Evolutionary conservation across 2,329 filamentous ascomycete species (phyloP).

Genomic region (Falciphora oryzae): DNA sequence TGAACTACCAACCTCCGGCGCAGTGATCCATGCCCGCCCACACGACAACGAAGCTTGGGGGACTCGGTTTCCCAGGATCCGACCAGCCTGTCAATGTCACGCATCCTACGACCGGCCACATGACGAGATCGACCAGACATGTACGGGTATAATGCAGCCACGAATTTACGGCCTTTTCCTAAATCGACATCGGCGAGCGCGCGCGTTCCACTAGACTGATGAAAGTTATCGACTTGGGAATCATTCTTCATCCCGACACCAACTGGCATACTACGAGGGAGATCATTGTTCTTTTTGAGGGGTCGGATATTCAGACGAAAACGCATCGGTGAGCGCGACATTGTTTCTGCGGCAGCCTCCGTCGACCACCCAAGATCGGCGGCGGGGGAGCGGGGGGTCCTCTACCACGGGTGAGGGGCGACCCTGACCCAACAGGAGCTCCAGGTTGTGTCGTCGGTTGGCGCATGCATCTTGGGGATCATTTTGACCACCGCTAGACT

Average conservation of each 20-base stretch:
- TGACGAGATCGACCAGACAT: slow-evolving; percentile 10
- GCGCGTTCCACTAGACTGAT: slow-evolving; percentile 3
- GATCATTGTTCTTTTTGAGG: neutral
- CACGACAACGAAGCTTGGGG: neutral
- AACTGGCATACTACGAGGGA: slow-evolving; percentile 4
- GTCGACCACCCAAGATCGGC: neutral
- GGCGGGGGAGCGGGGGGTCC: no score
- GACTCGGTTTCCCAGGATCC: neutral
- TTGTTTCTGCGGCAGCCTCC: neutral
- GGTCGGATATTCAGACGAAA: neutral
- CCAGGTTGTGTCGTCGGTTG: neutral
- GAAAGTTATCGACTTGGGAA: slow-evolving; percentile 1
- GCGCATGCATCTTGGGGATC: neutral
- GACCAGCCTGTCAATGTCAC: neutral
- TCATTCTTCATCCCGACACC: neutral
- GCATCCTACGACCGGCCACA: slow-evolving; percentile 4
- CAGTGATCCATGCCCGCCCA: slow-evolving; percentile 34
- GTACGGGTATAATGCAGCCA: slow-evolving; percentile 14
- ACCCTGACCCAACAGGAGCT: neutral
- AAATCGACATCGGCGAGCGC: slow-evolving; percentile 4
- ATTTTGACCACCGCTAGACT: neutral
- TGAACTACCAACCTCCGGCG: slow-evolving; percentile 72
- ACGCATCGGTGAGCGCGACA: neutral
- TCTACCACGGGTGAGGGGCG: neutral
- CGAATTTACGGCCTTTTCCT: slow-evolving; percentile 11